These are phyloP conservation scores for Pholiota microspora DNA, from an alignment of 768 basidiomycete species.

Conservation along the genomic window DNA sequence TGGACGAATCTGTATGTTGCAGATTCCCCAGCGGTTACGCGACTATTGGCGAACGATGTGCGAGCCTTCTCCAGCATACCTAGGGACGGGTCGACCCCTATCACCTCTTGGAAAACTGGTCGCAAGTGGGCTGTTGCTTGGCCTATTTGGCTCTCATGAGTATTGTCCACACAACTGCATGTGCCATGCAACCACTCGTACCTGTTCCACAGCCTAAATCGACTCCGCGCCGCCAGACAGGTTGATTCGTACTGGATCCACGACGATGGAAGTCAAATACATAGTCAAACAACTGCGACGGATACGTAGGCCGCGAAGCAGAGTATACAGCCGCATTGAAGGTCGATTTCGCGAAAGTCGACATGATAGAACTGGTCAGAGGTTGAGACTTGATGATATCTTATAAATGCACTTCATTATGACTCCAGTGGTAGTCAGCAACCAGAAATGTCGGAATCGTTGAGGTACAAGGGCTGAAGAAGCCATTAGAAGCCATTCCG, in stretches of 20 bases:
- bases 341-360: conserved; percentile 68
- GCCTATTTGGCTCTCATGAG: conserved; percentile 38
- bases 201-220: conserved; percentile 89
- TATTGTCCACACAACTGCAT: too few relatives aligned
- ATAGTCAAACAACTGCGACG: conserved; percentile 58
- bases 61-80: conserved; percentile 65
- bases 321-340: conserved; percentile 73
- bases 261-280: conserved; percentile 57
- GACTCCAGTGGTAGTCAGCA: too few relatives aligned
- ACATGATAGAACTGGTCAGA: conserved; percentile 41
- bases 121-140: conserved; percentile 63
- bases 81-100: conserved; percentile 73
- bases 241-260: conserved; percentile 10
- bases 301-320: conserved; percentile 71
- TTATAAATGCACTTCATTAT: too few relatives aligned
- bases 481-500: too few relatives aligned
- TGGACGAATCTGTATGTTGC: conserved; percentile 28
- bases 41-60: conserved; percentile 11
- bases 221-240: conserved; percentile 55
- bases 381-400: background rate
- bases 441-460: too few relatives aligned
- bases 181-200: conserved; percentile 21
- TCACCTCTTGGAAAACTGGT: conserved; percentile 50
- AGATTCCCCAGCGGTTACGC: conserved; percentile 1
- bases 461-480: too few relatives aligned